A percentile compares a stretch with the other conserved stretches of the same genome.
phyloP scores from a whole-genome alignment of 2,329 filamentous ascomycete species.

The Xylariaceae sp. region DNA sequence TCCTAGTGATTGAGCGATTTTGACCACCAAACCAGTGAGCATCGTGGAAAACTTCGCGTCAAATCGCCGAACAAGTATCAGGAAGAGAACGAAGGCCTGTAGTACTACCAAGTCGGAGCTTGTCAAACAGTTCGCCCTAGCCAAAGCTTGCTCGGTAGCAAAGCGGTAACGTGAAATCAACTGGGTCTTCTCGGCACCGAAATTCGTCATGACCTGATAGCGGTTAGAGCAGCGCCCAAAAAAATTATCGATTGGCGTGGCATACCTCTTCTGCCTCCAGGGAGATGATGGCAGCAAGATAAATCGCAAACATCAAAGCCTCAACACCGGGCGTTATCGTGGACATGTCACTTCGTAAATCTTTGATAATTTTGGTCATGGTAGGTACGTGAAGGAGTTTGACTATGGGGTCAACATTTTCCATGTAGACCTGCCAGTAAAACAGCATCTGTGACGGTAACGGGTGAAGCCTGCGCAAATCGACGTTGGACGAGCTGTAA shows the following conservation, averaged over 20 bases:
- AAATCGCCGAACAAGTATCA: slow-evolving; percentile 47
- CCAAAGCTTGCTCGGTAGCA: slow-evolving; percentile 53
- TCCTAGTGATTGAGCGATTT: slow-evolving; percentile 49
- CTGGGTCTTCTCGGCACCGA: slow-evolving; percentile 43
- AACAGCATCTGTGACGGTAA: slow-evolving; percentile 58
- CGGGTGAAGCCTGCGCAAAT: slow-evolving; percentile 60
- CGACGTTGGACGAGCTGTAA: slow-evolving; percentile 64
- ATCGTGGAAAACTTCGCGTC: slow-evolving; percentile 56
- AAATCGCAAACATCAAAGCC: slow-evolving; percentile 59
- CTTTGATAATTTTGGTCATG: slow-evolving; percentile 54
- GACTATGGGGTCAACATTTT: slow-evolving; percentile 67
- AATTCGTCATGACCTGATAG: slow-evolving; percentile 45
- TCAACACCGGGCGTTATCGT: slow-evolving; percentile 52
- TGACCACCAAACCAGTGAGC: slow-evolving; percentile 55
- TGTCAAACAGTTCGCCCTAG: slow-evolving; percentile 56
- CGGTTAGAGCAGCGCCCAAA: slow-evolving; percentile 10
- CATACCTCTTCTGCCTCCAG: slow-evolving; percentile 55
- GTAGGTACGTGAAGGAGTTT: slow-evolving; percentile 68
- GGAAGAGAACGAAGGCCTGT: slow-evolving; percentile 56
- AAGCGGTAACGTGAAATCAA: slow-evolving; percentile 46
- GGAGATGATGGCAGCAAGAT: slow-evolving; percentile 53
- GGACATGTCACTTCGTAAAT: slow-evolving; percentile 54
- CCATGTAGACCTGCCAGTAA: slow-evolving; percentile 65
- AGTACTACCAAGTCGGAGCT: slow-evolving; percentile 54
- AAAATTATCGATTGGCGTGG: not conserved